These are phyloP conservation scores for Colletotrichum noveboracense DNA, from an alignment of 2,329 filamentous ascomycete species.

Conservation along the genomic window DNA sequence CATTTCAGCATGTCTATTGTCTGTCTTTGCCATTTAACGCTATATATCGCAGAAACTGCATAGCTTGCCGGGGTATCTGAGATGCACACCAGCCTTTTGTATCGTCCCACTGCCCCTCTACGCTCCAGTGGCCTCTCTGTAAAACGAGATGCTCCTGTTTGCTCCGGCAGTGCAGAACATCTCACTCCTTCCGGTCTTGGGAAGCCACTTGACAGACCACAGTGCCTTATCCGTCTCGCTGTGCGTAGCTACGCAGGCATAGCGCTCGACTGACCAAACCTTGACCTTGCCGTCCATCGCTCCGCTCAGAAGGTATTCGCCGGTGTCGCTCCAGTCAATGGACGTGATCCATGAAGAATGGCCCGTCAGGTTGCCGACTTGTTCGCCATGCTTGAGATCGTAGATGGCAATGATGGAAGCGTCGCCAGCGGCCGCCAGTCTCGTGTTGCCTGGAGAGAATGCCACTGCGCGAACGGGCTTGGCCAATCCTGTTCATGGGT, in stretches of 20 bases:
- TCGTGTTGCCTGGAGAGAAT: slow-evolving; percentile 85
- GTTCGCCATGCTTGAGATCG: slow-evolving; percentile 90
- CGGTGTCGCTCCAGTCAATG: slow-evolving; percentile 91
- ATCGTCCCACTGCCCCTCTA: background rate
- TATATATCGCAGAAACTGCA: background rate
- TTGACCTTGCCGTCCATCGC: slow-evolving; percentile 94
- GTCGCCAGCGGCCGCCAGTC: slow-evolving; percentile 90
- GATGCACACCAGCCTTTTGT: background rate
- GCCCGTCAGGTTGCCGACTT: slow-evolving; percentile 82
- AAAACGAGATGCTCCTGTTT: slow-evolving; percentile 79
- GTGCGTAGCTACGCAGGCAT: slow-evolving; percentile 88
- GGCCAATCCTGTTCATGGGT: slow-evolving; percentile 66
- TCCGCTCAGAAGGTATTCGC: slow-evolving; percentile 88
- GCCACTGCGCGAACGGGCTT: slow-evolving; percentile 85
- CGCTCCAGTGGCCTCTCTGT: slow-evolving; percentile 78
- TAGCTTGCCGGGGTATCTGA: background rate
- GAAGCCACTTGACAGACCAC: slow-evolving; percentile 86
- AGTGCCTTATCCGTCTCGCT: slow-evolving; percentile 86
- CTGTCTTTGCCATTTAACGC: background rate
- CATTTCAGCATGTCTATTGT: background rate
- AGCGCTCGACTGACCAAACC: slow-evolving; percentile 89
- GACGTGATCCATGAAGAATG: slow-evolving; percentile 89
- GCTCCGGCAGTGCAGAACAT: slow-evolving; percentile 82
- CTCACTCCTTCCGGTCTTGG: slow-evolving; percentile 71
- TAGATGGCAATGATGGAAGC: slow-evolving; percentile 89